Evolutionary conservation across 176 grass and related monocot species (phyloP).

Genomic region (Lolium perenne): DNA sequence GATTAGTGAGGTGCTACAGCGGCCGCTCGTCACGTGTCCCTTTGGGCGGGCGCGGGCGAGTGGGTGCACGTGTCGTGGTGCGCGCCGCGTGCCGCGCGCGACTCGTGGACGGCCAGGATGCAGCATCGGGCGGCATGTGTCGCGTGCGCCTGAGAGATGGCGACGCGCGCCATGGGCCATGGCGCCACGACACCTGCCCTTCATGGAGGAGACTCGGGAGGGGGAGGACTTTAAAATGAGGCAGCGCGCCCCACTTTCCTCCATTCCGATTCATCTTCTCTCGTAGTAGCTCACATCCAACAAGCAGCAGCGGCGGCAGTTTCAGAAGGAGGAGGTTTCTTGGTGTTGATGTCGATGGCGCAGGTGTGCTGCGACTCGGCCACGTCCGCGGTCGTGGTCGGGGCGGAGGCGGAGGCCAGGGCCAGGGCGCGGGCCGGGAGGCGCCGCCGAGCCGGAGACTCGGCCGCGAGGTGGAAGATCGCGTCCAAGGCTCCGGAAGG

Average conservation of each 20-base stretch:
- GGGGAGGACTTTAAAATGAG: slow-evolving; percentile 18
- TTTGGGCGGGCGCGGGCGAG: background rate
- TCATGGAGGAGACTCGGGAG: background rate
- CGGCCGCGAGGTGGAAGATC: too few species aligned
- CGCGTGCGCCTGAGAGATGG: background rate
- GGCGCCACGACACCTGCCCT: background rate
- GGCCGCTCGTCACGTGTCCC: slow-evolving; percentile 35
- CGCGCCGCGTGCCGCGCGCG: background rate
- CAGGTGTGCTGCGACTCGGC: slow-evolving; percentile 56
- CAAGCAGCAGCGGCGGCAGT: background rate
- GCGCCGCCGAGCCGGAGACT: background rate
- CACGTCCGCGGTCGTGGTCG: background rate
- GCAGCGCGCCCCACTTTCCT: background rate
- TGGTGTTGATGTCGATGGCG: slow-evolving; percentile 52
- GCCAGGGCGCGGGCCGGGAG: slow-evolving; percentile 44
- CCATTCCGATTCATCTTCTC: background rate
- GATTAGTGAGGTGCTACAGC: background rate
- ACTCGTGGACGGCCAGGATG: slow-evolving; percentile 52
- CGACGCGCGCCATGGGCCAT: slow-evolving; percentile 12
- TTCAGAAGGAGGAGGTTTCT: background rate
- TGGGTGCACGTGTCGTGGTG: slow-evolving; percentile 26
- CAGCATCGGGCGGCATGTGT: background rate
- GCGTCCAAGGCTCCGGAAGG: background rate
- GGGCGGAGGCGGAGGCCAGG: slow-evolving; percentile 32
- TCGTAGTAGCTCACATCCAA: background rate